A percentile compares a stretch with the other conserved stretches of the same genome.
phyloP scores from a whole-genome alignment of 306 rosid species.

The Vicia villosa region DNA sequence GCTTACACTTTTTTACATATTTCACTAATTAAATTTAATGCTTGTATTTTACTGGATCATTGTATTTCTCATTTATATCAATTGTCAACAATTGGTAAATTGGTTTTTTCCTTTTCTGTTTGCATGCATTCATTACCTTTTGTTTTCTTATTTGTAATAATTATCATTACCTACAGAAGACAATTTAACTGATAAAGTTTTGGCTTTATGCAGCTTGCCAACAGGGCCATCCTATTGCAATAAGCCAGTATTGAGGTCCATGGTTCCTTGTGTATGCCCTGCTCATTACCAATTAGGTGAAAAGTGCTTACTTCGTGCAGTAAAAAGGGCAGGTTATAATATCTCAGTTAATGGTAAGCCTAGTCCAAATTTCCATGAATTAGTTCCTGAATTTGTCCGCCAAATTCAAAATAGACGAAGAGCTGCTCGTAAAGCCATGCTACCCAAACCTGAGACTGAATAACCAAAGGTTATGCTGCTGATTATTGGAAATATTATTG shows the following conservation, averaged over 20 bases:
- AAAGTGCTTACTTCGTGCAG: constrained; percentile 51
- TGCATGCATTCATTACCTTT: not conserved
- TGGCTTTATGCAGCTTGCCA: constrained; percentile 46
- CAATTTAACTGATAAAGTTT: constrained; percentile 36
- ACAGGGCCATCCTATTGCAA: constrained; percentile 52
- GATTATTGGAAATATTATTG: constrained; percentile 30
- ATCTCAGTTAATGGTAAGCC: constrained; percentile 44
- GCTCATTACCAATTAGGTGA: constrained; percentile 48
- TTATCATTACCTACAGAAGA: constrained; percentile 13
- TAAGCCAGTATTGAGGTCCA: constrained; percentile 53
- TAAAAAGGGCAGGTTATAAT: constrained; percentile 47
- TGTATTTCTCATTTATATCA: constrained; percentile 23
- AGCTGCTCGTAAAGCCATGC: constrained; percentile 33
- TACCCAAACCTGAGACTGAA: constrained; percentile 39
- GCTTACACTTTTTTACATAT: not conserved
- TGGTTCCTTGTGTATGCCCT: constrained; percentile 50
- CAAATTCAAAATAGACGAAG: constrained; percentile 55
- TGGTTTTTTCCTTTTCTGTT: not conserved
- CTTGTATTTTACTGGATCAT: constrained; percentile 15
- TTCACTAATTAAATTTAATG: constrained; percentile 25
- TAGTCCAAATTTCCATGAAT: constrained; percentile 40
- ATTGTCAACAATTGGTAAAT: not conserved
- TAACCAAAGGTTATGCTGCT: constrained; percentile 33
- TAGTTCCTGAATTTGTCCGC: constrained; percentile 45
- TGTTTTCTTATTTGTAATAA: constrained; percentile 11